phyloP scores from a whole-genome alignment of 2,329 filamentous ascomycete species.

The Calonectria crousiana region DNA sequence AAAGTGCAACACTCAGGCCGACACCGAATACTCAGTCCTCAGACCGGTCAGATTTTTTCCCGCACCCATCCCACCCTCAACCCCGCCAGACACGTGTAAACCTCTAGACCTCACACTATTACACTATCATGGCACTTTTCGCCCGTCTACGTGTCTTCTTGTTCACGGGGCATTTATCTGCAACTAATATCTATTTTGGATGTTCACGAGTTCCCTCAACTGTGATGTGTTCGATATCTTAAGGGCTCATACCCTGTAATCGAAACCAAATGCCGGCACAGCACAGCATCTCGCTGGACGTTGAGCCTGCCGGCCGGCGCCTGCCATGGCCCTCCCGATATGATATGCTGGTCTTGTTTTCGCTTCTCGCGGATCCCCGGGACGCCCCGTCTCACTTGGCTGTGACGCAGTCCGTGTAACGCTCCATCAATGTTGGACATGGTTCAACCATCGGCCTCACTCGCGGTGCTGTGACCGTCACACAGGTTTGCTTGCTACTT shows the following conservation, averaged over 20 bases:
- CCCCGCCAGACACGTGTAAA: slow-evolving; percentile 22
- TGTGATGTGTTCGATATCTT: slow-evolving; percentile 8
- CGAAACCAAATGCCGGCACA: background rate
- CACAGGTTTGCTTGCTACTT: background rate
- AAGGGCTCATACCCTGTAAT: background rate
- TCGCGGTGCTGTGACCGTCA: background rate
- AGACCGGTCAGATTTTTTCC: slow-evolving; percentile 12
- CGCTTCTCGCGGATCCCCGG: slow-evolving; percentile 7
- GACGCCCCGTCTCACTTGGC: slow-evolving; percentile 5
- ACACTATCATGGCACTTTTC: background rate
- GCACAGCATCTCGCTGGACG: background rate
- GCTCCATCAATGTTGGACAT: slow-evolving; percentile 13
- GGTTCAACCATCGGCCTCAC: background rate
- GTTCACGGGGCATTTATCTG: slow-evolving; percentile 10
- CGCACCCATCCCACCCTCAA: background rate
- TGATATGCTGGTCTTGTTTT: background rate
- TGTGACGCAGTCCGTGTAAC: slow-evolving; percentile 14
- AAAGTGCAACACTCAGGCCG: background rate
- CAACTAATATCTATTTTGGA: slow-evolving; percentile 9
- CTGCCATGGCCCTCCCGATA: background rate
- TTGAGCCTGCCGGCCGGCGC: background rate
- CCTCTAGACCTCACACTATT: slow-evolving; percentile 14
- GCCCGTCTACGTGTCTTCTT: slow-evolving; percentile 9
- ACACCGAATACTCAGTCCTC: slow-evolving; percentile 6
- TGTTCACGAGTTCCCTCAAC: slow-evolving; percentile 2